A percentile compares a stretch with the other conserved stretches of the same genome.
Conservation (phyloP, 352 stramenopile species). For the Globisporangium uncinulatum region DNA sequence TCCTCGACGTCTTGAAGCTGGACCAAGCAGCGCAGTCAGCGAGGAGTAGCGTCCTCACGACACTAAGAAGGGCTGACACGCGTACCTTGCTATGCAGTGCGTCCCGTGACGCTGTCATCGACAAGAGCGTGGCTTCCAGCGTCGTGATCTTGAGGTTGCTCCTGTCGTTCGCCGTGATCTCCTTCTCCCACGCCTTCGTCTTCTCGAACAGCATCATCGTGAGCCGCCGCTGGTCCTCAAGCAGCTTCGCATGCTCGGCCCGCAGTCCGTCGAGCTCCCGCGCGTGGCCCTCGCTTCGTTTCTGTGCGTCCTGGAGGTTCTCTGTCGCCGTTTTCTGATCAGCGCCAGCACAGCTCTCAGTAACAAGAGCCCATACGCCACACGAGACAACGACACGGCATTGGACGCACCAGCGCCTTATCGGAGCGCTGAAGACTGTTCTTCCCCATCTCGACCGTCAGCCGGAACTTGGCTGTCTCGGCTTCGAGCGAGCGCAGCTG, state of each 20-base stretch:
- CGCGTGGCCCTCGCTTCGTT: constrained; percentile 22
- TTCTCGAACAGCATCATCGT: constrained; percentile 66
- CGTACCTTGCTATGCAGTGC: constrained; percentile 36
- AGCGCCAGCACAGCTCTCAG: not conserved
- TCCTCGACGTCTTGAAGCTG: constrained; percentile 65
- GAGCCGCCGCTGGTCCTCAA: constrained; percentile 47
- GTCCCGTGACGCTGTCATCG: constrained; percentile 24
- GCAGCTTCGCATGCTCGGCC: constrained; percentile 26
- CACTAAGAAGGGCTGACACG: not conserved
- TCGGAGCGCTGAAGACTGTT: constrained; percentile 40
- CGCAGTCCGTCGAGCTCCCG: constrained; percentile 30
- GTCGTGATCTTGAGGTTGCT: constrained; percentile 39
- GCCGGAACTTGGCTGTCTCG: constrained; percentile 53
- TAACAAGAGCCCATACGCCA: not conserved
- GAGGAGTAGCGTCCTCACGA: not conserved
- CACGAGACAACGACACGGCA: not conserved
- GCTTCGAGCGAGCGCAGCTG: constrained; percentile 57
- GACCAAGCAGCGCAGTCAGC: not conserved
- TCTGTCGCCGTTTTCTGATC: constrained; percentile 45
- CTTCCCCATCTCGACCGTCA: constrained; percentile 60
- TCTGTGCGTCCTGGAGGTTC: constrained; percentile 39
- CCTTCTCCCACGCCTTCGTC: constrained; percentile 65
- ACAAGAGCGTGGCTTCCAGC: constrained; percentile 30
- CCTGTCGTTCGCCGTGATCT: constrained; percentile 47
- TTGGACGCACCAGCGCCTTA: constrained; percentile 32